A percentile compares a stretch with the other conserved stretches of the same genome.
Conservation (phyloP, 495 filamentous ascomycete species). For the Neurospora terricola region DNA sequence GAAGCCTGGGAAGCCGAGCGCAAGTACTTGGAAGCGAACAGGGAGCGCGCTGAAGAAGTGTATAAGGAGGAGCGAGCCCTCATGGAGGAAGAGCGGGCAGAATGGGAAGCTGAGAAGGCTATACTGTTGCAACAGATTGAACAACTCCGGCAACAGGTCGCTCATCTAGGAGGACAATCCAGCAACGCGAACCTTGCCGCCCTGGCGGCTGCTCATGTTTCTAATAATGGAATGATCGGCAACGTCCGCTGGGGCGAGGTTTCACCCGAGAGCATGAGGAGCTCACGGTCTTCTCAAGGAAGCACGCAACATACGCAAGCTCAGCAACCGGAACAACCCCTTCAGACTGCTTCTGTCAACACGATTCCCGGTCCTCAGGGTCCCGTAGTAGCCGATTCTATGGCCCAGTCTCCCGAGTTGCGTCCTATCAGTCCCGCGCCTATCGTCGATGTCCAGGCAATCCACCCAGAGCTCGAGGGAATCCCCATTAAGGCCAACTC, state of each 20-base stretch:
- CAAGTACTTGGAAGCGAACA: constrained; percentile 33
- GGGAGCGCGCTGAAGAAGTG: constrained; percentile 34
- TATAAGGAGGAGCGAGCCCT: constrained; percentile 35
- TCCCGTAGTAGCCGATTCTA: constrained; percentile 6
- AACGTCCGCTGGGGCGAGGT: constrained; percentile 14
- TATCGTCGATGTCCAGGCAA: constrained; percentile 34
- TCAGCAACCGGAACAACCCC: background rate
- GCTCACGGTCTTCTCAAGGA: constrained; percentile 19
- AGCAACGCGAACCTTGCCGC: constrained; percentile 7
- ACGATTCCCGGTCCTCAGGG: background rate
- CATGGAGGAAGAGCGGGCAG: constrained; percentile 33
- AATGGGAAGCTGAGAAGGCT: constrained; percentile 30
- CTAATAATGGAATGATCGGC: constrained; percentile 12
- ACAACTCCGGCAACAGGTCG: constrained; percentile 22
- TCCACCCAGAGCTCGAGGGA: constrained; percentile 36
- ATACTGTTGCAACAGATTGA: constrained; percentile 16
- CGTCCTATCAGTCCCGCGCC: constrained; percentile 16
- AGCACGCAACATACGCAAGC: background rate
- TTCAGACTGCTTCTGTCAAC: background rate
- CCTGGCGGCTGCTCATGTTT: constrained; percentile 7
- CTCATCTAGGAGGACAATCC: constrained; percentile 11
- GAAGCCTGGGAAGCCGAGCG: constrained; percentile 39
- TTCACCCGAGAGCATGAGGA: constrained; percentile 17
- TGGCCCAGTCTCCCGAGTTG: constrained; percentile 8
- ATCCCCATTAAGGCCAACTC: constrained; percentile 32